A percentile compares a stretch with the other conserved stretches of the same genome.
phyloP scores from a whole-genome alignment of 441 rosid species.

The Viola pubescens region DNA sequence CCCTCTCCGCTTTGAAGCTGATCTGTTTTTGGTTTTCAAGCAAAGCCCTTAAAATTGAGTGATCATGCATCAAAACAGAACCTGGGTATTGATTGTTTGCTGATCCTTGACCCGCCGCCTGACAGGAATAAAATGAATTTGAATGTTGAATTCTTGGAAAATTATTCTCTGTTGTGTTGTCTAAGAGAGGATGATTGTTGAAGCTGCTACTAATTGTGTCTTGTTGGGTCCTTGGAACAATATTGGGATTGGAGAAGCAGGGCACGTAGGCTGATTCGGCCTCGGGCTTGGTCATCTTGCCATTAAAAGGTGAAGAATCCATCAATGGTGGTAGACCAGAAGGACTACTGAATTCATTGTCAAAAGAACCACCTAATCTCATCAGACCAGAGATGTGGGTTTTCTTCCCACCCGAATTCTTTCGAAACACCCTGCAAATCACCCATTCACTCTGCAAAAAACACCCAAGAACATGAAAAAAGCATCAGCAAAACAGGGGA shows the following conservation, averaged over 20 bases:
- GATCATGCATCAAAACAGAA: conserved; percentile 33
- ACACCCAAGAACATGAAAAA: background rate
- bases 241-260: conserved; percentile 93
- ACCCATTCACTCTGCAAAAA: conserved; percentile 84
- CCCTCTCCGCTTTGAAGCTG: conserved; percentile 38
- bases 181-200: conserved; percentile 22
- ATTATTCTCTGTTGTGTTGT: conserved; percentile 19
- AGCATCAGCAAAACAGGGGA: background rate
- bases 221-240: conserved; percentile 28
- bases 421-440: conserved; percentile 76
- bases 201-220: conserved; percentile 19
- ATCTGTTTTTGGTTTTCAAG: conserved; percentile 33
- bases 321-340: conserved; percentile 52
- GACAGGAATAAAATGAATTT: conserved; percentile 32
- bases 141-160: conserved; percentile 27
- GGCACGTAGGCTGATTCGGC: conserved; percentile 62
- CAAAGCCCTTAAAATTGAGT: conserved; percentile 38
- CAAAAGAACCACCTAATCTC: conserved; percentile 27
- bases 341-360: conserved; percentile 32
- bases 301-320: conserved; percentile 44
- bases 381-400: conserved; percentile 47
- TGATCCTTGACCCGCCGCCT: conserved; percentile 16
- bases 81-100: conserved; percentile 29
- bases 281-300: conserved; percentile 25
- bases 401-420: conserved; percentile 65